Evolutionary conservation across 495 filamentous ascomycete species (phyloP).

Genomic region (Penicillium daleae): DNA sequence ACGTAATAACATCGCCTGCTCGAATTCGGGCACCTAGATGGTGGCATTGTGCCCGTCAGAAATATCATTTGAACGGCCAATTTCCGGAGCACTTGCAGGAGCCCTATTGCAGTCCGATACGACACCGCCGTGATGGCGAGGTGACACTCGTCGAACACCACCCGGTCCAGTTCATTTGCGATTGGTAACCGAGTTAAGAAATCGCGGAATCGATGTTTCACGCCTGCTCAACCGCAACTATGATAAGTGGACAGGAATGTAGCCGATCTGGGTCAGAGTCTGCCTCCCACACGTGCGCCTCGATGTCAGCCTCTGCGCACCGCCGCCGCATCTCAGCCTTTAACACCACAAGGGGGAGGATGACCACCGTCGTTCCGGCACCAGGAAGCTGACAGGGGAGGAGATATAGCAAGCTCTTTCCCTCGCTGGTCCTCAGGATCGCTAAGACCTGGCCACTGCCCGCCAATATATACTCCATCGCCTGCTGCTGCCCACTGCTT

Average conservation of each 20-base stretch:
- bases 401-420: background rate
- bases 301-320: too few relatives aligned
- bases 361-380: background rate
- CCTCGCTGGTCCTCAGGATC: background rate
- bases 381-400: background rate
- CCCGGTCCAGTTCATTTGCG: background rate
- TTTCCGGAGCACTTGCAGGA: background rate
- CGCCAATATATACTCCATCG: background rate
- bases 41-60: background rate
- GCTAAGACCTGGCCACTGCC: background rate
- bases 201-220: background rate
- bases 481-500: background rate
- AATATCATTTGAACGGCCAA: background rate
- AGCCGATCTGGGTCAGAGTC: background rate
- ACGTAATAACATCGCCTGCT: background rate
- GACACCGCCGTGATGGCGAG: background rate
- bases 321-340: constrained; percentile 5
- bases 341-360: background rate
- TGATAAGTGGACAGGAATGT: background rate
- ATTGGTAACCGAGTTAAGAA: background rate
- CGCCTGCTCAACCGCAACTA: constrained; percentile 1
- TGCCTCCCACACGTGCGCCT: background rate
- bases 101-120: background rate
- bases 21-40: background rate
- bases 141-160: constrained; percentile 1